These are phyloP conservation scores for Leccinum variicolor DNA, from an alignment of 768 basidiomycete species.

Conservation along the genomic window DNA sequence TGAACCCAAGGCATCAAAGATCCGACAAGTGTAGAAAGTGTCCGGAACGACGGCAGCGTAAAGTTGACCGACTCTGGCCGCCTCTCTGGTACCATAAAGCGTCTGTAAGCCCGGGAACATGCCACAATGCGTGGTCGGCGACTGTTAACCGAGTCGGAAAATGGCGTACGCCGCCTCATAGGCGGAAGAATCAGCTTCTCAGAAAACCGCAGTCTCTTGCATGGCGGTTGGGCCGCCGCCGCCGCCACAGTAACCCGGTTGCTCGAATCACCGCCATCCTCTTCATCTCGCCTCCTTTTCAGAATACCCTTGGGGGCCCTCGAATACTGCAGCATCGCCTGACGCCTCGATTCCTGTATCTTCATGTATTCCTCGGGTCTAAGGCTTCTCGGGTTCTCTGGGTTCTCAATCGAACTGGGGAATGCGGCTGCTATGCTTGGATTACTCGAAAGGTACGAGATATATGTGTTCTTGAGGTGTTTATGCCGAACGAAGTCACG, in stretches of 20 bases:
- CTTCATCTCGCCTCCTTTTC: conserved; percentile 27
- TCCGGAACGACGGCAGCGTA: conserved; percentile 31
- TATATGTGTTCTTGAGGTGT: conserved; percentile 28
- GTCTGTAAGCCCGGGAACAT: conserved; percentile 15
- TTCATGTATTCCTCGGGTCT: conserved; percentile 22
- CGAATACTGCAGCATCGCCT: conserved; percentile 26
- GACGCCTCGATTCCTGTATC: conserved; percentile 24
- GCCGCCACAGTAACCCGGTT: not conserved
- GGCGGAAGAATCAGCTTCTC: conserved; percentile 1
- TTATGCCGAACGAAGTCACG: conserved; percentile 27
- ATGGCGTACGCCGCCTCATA: conserved; percentile 12
- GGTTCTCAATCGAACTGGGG: conserved; percentile 17
- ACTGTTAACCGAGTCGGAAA: conserved; percentile 8
- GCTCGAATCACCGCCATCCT: conserved; percentile 6
- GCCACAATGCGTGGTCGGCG: conserved; percentile 17
- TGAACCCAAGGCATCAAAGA: conserved; percentile 31
- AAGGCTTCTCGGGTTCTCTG: conserved; percentile 18
- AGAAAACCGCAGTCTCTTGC: conserved; percentile 26
- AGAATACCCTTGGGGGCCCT: conserved; percentile 26
- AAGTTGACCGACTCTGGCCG: conserved; percentile 27
- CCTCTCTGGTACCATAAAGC: not conserved
- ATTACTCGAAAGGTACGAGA: conserved; percentile 21
- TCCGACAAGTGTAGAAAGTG: conserved; percentile 30
- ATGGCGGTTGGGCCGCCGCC: not conserved
- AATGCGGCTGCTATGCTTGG: conserved; percentile 7